Percentiles rank a stretch among this genome's conserved stretches.
Conservation (phyloP, 1,284 basidiomycete species). For the Pseudozyma flocculosa region DNA sequence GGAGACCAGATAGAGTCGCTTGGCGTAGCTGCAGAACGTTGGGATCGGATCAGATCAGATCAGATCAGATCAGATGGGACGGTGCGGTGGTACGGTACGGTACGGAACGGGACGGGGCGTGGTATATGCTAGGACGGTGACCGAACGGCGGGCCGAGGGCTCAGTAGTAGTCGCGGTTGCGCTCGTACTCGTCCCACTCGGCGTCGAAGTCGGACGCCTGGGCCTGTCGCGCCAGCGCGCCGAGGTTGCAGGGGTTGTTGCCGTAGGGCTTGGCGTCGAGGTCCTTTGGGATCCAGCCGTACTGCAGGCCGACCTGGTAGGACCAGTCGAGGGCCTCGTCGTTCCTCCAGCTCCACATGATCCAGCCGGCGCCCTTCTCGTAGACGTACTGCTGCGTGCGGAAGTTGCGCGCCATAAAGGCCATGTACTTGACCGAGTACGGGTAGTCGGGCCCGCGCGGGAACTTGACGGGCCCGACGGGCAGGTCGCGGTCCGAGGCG, state of each 20-base stretch:
- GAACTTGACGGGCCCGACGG: conserved; percentile 43
- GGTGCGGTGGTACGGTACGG: no score
- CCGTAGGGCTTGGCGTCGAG: conserved; percentile 30
- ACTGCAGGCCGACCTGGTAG: conserved; percentile 52
- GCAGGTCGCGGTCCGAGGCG: conserved; percentile 29
- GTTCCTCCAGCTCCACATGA: conserved; percentile 76
- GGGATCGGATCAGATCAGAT: no score
- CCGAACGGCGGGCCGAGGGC: background rate
- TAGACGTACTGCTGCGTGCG: conserved; percentile 69
- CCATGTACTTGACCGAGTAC: conserved; percentile 68
- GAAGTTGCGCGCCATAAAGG: conserved; percentile 77
- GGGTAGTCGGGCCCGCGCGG: conserved; percentile 37
- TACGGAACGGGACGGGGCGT: no score
- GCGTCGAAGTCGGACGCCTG: conserved; percentile 6
- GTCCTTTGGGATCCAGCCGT: conserved; percentile 49
- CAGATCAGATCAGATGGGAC: no score
- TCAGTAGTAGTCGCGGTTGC: conserved; percentile 2
- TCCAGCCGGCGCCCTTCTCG: conserved; percentile 67
- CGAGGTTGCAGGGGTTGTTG: conserved; percentile 20
- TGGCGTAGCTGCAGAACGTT: no score
- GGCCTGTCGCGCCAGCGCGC: conserved; percentile 12
- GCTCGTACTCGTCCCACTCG: conserved; percentile 10
- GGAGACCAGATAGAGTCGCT: no score
- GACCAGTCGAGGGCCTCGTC: conserved; percentile 55
- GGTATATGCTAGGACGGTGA: no score